Percentiles rank a stretch among this genome's conserved stretches.
phyloP scores from a whole-genome alignment of 176 grass and related monocot species.

The Guadua angustifolia region DNA sequence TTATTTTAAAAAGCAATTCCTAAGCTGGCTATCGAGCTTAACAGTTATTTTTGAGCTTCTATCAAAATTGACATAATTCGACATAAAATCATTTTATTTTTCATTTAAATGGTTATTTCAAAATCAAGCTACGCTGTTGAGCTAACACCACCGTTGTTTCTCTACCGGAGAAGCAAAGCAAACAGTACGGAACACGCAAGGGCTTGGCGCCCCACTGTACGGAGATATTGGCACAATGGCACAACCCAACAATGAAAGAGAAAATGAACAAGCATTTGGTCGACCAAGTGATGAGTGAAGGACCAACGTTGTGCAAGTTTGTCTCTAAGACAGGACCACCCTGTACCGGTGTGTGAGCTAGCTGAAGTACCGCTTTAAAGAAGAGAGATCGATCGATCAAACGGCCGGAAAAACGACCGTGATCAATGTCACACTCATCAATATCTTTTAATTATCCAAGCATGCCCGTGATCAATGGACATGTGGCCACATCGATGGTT shows the following conservation, averaged over 20 bases:
- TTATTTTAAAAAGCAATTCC: too few relatives aligned
- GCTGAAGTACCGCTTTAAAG: neutral
- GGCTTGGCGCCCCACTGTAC: neutral
- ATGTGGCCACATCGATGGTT: neutral
- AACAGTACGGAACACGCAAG: neutral
- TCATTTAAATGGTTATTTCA: too few relatives aligned
- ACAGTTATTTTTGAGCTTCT: too few relatives aligned
- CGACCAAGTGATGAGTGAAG: slow-evolving; percentile 13
- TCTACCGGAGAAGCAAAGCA: neutral
- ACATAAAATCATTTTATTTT: too few relatives aligned
- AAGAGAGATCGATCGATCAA: neutral
- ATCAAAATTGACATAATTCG: too few relatives aligned
- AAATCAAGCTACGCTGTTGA: too few relatives aligned
- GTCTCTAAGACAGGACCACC: neutral
- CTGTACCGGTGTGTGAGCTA: neutral
- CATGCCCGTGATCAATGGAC: neutral
- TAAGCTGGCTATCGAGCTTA: too few relatives aligned
- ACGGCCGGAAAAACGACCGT: neutral
- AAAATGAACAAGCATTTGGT: neutral
- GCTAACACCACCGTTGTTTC: neutral
- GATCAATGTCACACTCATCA: neutral
- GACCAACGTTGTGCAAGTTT: slow-evolving; percentile 26
- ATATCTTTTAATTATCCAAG: neutral
- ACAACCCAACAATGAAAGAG: neutral
- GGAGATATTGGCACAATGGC: neutral